Evolutionary conservation across 116 monocot species (phyloP).

Genomic region (Zostera marina): DNA sequence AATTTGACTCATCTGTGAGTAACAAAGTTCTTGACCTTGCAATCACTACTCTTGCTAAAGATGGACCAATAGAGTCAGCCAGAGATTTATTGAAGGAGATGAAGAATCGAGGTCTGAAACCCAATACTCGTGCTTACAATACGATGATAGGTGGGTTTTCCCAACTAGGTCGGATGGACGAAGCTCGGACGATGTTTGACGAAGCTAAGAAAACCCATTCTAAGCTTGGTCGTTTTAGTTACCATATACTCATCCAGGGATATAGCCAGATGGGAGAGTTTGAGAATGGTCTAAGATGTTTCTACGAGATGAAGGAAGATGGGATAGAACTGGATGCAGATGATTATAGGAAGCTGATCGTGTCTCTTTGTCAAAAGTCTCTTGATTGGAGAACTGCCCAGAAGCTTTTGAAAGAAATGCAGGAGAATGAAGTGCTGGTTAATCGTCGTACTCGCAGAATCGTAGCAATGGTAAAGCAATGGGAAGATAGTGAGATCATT

Average conservation of each 20-base stretch:
- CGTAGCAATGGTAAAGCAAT: slow-evolving; percentile 50
- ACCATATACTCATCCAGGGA: slow-evolving; percentile 76
- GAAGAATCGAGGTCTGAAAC: slow-evolving; percentile 38
- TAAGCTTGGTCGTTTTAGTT: slow-evolving; percentile 41
- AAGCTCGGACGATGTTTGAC: slow-evolving; percentile 45
- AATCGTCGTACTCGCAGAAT: slow-evolving; percentile 37
- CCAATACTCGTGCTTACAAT: slow-evolving; percentile 72
- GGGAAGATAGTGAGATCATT: slow-evolving; percentile 54
- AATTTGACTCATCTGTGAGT: slow-evolving; percentile 43
- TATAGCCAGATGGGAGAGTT: slow-evolving; percentile 71
- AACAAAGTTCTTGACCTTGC: slow-evolving; percentile 53
- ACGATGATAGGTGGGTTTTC: slow-evolving; percentile 72
- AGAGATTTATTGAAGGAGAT: slow-evolving; percentile 41
- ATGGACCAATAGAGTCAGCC: slow-evolving; percentile 65
- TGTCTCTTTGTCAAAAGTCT: slow-evolving; percentile 62
- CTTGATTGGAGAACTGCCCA: slow-evolving; percentile 74
- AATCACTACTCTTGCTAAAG: slow-evolving; percentile 52
- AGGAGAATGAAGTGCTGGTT: slow-evolving; percentile 42
- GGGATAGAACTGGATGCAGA: slow-evolving; percentile 49
- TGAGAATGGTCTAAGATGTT: slow-evolving; percentile 53
- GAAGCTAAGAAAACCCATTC: slow-evolving; percentile 69
- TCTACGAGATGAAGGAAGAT: slow-evolving; percentile 64
- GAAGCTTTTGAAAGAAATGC: slow-evolving; percentile 63
- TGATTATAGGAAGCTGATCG: slow-evolving; percentile 69
- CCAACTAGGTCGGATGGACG: slow-evolving; percentile 60